Evolutionary conservation across 495 filamentous ascomycete genomes (phyloP).

Genomic region (Rusavskia elegans): DNA sequence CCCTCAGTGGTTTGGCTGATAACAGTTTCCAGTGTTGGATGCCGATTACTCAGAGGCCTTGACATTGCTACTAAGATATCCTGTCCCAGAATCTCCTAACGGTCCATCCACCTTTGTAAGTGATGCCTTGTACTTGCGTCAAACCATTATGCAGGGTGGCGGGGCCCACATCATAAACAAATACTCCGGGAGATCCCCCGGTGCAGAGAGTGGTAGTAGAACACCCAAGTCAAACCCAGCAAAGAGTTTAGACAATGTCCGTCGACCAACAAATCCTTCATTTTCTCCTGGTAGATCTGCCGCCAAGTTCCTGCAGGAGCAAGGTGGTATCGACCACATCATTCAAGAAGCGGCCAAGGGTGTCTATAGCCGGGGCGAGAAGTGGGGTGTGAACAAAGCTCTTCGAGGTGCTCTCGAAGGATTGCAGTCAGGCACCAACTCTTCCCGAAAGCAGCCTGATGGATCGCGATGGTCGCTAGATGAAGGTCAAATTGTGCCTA

Average conservation of each 20-base stretch:
- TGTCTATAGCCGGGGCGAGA: conserved; percentile 67
- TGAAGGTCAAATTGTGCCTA: conserved; percentile 11
- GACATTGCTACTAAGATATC: conserved; percentile 69
- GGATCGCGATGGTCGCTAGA: conserved; percentile 18
- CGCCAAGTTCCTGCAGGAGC: conserved; percentile 41
- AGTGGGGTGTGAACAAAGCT: conserved; percentile 77
- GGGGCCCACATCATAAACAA: conserved; percentile 64
- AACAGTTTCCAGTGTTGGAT: conserved; percentile 44
- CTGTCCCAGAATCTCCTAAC: conserved; percentile 42
- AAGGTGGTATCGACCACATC: conserved; percentile 55
- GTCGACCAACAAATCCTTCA: not conserved
- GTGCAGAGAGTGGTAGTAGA: conserved; percentile 19
- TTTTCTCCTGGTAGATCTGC: conserved; percentile 28
- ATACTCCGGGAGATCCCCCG: conserved; percentile 57
- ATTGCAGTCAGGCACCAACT: conserved; percentile 31
- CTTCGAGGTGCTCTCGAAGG: conserved; percentile 71
- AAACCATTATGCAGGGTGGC: conserved; percentile 56
- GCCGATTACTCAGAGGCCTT: conserved; percentile 76
- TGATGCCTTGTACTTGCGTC: conserved; percentile 73
- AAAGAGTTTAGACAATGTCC: conserved; percentile 17
- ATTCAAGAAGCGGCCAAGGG: conserved; percentile 76
- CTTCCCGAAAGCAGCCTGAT: conserved; percentile 7
- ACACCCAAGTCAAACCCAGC: conserved; percentile 17
- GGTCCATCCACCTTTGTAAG: conserved; percentile 63
- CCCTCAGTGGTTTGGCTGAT: conserved; percentile 6